A percentile compares a stretch with the other conserved stretches of the same genome.
phyloP scores from a whole-genome alignment of 2,329 filamentous ascomycete species.

The Aspergillus sp. region DNA sequence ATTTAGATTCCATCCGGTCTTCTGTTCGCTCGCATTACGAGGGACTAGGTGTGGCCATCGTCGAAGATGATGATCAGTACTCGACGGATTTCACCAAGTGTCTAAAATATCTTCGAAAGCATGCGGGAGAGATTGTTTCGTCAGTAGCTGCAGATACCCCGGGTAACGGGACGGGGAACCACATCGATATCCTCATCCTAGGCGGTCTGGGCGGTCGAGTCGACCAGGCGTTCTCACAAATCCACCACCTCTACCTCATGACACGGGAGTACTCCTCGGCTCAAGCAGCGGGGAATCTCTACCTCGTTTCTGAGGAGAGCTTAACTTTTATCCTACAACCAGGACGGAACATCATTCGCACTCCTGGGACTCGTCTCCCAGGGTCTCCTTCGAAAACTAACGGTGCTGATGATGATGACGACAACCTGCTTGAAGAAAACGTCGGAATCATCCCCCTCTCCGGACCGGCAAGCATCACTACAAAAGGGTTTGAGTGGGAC shows the following conservation, averaged over 20 bases:
- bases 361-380: slow-evolving; percentile 39
- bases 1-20: slow-evolving; percentile 72
- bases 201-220: slow-evolving; percentile 84
- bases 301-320: slow-evolving; percentile 71
- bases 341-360: slow-evolving; percentile 60
- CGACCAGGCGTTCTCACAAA: slow-evolving; percentile 81
- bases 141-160: slow-evolving; percentile 1
- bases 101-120: slow-evolving; percentile 49
- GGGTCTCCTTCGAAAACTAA: background rate
- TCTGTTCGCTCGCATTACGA: slow-evolving; percentile 60
- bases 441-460: slow-evolving; percentile 80
- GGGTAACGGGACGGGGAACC: slow-evolving; percentile 1
- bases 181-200: slow-evolving; percentile 63
- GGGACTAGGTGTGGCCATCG: slow-evolving; percentile 51
- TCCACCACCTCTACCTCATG: slow-evolving; percentile 68
- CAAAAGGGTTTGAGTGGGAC: slow-evolving; percentile 82
- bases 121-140: slow-evolving; percentile 19
- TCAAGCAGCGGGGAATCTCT: slow-evolving; percentile 51
- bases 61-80: slow-evolving; percentile 70
- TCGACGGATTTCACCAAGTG: slow-evolving; percentile 89
- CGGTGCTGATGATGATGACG: background rate
- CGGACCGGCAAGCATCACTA: slow-evolving; percentile 69
- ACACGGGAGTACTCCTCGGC: slow-evolving; percentile 4
- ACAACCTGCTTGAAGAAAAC: slow-evolving; percentile 50
- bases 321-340: slow-evolving; percentile 71